Base-by-base conservation (phyloP, 148 eudicot species). In the Gaultheria prostrata region DNA sequence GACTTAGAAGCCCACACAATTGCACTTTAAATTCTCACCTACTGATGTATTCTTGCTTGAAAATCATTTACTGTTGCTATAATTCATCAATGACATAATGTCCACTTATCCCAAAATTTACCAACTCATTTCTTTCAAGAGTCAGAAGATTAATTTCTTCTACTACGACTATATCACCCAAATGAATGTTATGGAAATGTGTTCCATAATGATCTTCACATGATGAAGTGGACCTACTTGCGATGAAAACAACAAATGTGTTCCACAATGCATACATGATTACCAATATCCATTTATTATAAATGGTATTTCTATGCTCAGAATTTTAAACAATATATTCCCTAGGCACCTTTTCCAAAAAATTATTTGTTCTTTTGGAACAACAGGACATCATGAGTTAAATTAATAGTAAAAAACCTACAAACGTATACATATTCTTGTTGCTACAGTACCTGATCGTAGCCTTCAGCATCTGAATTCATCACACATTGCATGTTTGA, bases 401-500 rank as follows among this genome's bases (percentile, higher is more conserved):
- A 28, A 18, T 46, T 10, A 33, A 45, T 18, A 46, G 6, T 2
- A 73, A 12, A 1, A 67, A 24, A 26, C 32, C 33, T 18, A 50
- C 50, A 76, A 20, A 61, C 10, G 30, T 43, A 56, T 3, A 39
- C 72, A 80, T n/a, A 69, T 80, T 49, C n/a, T 39, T 28, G 8
- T 76, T 12, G 10, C 26, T 0, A 11, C n/a, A 76, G 12, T 84
- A 97, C 99, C 99, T 97, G 93, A 89, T 97, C 95, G 86, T 97
- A 97, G 73, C 99, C 99, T 85, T 97, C 95, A 85, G 97, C 95
- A 81, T 97, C 99, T 13, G 97, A 87, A 77, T 85, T 87, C 89
- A 97, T 86, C 83, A 97, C 99, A 87, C 99, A 97, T 90, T 97
- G 99, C 95, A 97, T 97, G 90, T 93, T 97, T 46, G 99, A 94